Evolutionary conservation across 2,329 filamentous ascomycete genomes (phyloP), one percentile per base, ranked within the genome.

Genomic region (Xylariaceae sp.): DNA sequence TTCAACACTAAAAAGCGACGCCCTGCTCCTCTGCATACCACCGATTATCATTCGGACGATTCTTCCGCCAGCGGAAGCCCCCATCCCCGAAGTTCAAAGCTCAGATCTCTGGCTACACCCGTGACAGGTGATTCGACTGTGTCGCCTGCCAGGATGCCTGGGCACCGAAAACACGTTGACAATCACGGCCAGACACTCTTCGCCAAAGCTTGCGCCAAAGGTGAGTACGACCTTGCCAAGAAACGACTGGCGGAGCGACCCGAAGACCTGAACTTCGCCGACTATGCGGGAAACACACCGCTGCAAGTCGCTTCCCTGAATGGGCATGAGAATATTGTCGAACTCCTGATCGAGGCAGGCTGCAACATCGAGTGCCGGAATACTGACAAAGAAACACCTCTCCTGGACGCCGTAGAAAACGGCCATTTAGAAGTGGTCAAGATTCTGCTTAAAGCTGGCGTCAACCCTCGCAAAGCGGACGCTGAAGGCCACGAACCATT

Each of bases 371-470:
- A 96, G 56, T 91, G 78, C 55, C 71, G 83, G 43, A 83, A 85
- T 55, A 83, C 88, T 55, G 85, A 89, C 54, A 89, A 88, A 56
- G 93, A 98, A 56, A 97, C 93, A 0, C 93, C 93, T 19, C 75
- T 98, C 28, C 84, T 98, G 40, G 93, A 98, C 68, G 93, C 93
- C 4, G 89, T 97, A 19, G 93, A 97, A 54, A 98, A 98, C 56
- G 88, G 88, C 1, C 90, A 98, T 59, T 63, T 95, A 7, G 87
- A 86, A 15, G 91, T 97, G 3, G 87, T 98, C 32, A 87, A 82
- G 56, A 72, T 95, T 9, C 70, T 98, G 26, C 72, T 98, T 2
- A 80, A 85, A 41, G 85, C 90, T 42, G 91, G 90, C 9, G 91
- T 95, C 11, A 94, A 98, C 59, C 93, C 93, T 37, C 83, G 89